These are phyloP conservation scores for Lentinus tigrinus DNA, from an alignment of 768 basidiomycete species.

Conservation along the genomic window DNA sequence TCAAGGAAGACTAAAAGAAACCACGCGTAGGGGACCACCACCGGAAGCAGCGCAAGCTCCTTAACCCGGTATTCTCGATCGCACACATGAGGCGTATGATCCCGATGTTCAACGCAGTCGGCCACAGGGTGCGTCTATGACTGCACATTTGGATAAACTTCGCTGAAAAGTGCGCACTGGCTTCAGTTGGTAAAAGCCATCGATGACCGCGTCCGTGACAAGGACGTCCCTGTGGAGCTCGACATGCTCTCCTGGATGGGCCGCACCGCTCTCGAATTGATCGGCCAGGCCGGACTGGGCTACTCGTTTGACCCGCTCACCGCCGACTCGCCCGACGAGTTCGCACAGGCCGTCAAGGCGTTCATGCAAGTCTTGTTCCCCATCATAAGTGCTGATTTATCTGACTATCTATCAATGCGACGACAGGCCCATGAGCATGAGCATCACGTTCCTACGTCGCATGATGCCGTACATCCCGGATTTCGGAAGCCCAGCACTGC, in stretches of 20 bases:
- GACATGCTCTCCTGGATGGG: slow-evolving; percentile 20
- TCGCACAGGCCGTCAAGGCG: slow-evolving; percentile 17
- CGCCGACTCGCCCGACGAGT: slow-evolving; percentile 11
- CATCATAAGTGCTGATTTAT: not conserved
- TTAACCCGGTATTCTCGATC: slow-evolving; percentile 24
- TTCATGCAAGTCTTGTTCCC: slow-evolving; percentile 12
- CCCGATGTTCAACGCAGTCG: slow-evolving; percentile 19
- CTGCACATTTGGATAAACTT: not conserved
- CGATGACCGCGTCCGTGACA: not conserved
- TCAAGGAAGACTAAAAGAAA: not conserved
- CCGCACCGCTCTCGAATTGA: slow-evolving; percentile 17
- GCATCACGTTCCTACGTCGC: slow-evolving; percentile 35
- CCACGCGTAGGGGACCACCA: slow-evolving; percentile 12
- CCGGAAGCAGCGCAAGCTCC: slow-evolving; percentile 21
- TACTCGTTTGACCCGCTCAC: slow-evolving; percentile 19
- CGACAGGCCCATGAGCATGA: not conserved
- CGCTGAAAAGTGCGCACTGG: not conserved
- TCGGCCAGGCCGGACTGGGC: slow-evolving; percentile 19
- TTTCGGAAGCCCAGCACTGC: slow-evolving; percentile 40
- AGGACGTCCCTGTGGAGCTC: not conserved
- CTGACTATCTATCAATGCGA: not conserved
- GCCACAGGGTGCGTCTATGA: slow-evolving; percentile 3
- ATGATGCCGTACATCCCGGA: slow-evolving; percentile 43
- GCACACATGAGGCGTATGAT: slow-evolving; percentile 22
- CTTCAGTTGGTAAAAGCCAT: slow-evolving; percentile 12